Evolutionary conservation across 2,329 filamentous ascomycete genomes (phyloP), one percentile per base, ranked within the genome.

Genomic region (Beauveria bassiana): DNA sequence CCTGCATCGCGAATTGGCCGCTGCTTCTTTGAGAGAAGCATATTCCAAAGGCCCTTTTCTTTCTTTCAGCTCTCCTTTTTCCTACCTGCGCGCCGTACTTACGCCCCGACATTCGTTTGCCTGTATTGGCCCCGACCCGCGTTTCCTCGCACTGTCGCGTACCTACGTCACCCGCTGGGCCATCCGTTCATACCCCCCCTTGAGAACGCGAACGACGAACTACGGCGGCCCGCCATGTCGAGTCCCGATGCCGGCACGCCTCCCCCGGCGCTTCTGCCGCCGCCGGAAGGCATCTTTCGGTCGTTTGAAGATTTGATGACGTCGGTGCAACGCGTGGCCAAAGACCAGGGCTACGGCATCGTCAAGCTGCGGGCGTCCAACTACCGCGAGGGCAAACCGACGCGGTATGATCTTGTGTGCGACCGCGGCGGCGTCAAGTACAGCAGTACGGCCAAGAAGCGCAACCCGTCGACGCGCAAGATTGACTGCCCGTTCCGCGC

Each of bases 371-470:
- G 83, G 42, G 82, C 83, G 5, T 85, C 82, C 67, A 86, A 86
- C 72, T 86, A 86, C 66, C 82, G 83, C 50, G 83, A 86, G 59
- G 80, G 81, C 63, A 85, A 85, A 66, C 82, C 83, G 1, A 86
- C 83, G 22, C 80, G 83, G 18, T 86, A 85, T 71, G 83, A 86
- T 65, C 75, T 86, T 12, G 83, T 86, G 40, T 86, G 83, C 72
- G 83, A 86, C 65, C 82, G 83, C 46, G 83, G 83, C 59, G 83
- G 83, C 63, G 83, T 86, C 69, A 86, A 86, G 72, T 86, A 86
- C 73, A 84, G 77, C 74, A 86, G 83, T 72, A 86, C 83, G 1
- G 83, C 83, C 8, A 86, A 86, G 77, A 86, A 86, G 74, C 80
- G 83, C 61, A 86, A 84, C 66, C 83, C 83, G 1, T 85, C 81